Evolutionary conservation across 129 eudicot species (phyloP).

Genomic region (Lonicera japonica): DNA sequence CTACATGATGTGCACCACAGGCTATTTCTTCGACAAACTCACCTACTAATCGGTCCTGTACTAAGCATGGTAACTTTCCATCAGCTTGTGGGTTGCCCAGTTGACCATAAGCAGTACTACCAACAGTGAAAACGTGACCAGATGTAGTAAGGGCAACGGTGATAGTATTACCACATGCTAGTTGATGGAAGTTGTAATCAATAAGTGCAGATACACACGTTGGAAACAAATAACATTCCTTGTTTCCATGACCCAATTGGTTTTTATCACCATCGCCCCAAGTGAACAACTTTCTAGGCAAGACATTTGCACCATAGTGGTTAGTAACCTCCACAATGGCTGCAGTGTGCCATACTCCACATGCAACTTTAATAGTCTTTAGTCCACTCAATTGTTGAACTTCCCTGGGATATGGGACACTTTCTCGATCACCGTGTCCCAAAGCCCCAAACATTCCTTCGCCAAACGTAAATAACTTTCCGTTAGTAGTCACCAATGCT

Average conservation of each 20-base stretch:
- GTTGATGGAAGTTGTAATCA: conserved; percentile 72
- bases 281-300: conserved; percentile 63
- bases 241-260: conserved; percentile 74
- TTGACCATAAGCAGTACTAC: conserved; percentile 60
- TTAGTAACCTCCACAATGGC: conserved; percentile 67
- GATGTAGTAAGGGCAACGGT: conserved; percentile 87
- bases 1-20: conserved; percentile 79
- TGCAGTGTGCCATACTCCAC: conserved; percentile 96
- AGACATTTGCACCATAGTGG: conserved; percentile 29
- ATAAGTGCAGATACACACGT: conserved; percentile 62
- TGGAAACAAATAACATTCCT: conserved; percentile 52
- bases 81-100: conserved; percentile 75
- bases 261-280: conserved; percentile 97
- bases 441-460: conserved; percentile 79
- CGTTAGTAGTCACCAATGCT: conserved; percentile 50
- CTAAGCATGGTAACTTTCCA: conserved; percentile 69
- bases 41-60: conserved; percentile 77
- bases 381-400: conserved; percentile 49
- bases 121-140: conserved; percentile 89
- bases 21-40: conserved; percentile 90
- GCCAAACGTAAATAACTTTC: conserved; percentile 72
- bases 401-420: conserved; percentile 56
- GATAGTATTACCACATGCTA: conserved; percentile 68
- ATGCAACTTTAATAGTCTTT: conserved; percentile 63
- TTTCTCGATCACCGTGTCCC: conserved; percentile 77